phyloP scores from a whole-genome alignment of 495 filamentous ascomycete genomes.

The Neurospora africana region DNA sequence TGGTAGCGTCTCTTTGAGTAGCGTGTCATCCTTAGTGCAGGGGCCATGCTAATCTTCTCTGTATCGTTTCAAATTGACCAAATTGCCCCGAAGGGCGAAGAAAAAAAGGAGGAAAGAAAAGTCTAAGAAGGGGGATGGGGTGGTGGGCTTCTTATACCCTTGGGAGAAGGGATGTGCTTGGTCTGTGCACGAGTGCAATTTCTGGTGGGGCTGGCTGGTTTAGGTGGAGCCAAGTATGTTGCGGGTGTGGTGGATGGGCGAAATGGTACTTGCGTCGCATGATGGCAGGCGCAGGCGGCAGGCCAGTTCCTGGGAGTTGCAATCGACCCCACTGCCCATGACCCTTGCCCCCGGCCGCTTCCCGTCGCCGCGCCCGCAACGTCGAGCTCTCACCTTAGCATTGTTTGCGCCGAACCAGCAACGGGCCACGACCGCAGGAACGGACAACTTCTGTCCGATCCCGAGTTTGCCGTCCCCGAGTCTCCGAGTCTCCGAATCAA shows the following conservation, averaged over 20 bases:
- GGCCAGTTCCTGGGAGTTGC: neutral
- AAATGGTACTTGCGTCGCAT: neutral
- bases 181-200: conserved; percentile 17
- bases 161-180: neutral
- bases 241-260: neutral
- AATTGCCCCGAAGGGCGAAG: conserved; percentile 22
- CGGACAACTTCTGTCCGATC: neutral
- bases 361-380: neutral
- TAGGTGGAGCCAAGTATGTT: neutral
- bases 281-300: neutral
- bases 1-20: conserved; percentile 94
- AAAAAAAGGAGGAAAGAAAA: conserved; percentile 16
- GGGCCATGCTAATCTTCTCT: conserved; percentile 99
- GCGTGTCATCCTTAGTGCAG: conserved; percentile 99
- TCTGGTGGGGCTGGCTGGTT: neutral
- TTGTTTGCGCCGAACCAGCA: neutral
- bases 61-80: conserved; percentile 34
- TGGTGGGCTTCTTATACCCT: conserved; percentile 6
- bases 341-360: neutral
- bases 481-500: neutral
- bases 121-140: conserved; percentile 4
- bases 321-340: neutral
- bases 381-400: neutral
- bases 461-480: neutral
- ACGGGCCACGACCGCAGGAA: neutral